A percentile compares a stretch with the other conserved stretches of the same genome.
These are phyloP conservation scores for Aspergillus quadricinctus DNA, from an alignment of 2,329 filamentous ascomycete genomes.

Conservation along the genomic window DNA sequence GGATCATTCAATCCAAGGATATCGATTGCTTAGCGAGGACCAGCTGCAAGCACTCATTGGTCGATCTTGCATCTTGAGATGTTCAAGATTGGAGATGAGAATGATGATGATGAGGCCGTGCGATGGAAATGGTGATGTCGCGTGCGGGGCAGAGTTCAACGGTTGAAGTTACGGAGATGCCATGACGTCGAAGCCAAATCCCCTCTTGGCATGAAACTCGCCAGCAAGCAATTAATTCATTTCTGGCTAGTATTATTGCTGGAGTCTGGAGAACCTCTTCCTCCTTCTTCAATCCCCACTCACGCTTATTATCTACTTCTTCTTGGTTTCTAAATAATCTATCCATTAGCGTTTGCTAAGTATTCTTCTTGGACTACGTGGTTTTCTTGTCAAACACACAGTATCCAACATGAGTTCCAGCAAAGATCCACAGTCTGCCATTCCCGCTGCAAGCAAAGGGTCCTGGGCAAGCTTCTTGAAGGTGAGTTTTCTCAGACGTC, in stretches of 20 bases:
- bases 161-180: neutral
- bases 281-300: constrained; percentile 1
- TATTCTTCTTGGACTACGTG: neutral
- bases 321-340: constrained; percentile 5
- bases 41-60: neutral
- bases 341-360: neutral
- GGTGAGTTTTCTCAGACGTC: constrained; percentile 21
- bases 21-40: neutral
- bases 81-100: neutral
- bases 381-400: neutral
- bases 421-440: constrained; percentile 38
- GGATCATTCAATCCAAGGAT: neutral
- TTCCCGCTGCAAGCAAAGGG: constrained; percentile 41
- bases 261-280: neutral
- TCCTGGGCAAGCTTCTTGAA: constrained; percentile 48
- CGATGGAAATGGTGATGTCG: neutral
- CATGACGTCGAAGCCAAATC: constrained; percentile 1
- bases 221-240: neutral
- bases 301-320: neutral
- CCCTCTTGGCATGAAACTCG: neutral
- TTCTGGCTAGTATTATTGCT: neutral
- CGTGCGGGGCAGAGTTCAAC: neutral
- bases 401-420: constrained; percentile 23
- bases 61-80: neutral
- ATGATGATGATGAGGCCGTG: neutral